Conservation (phyloP, 2,329 filamentous ascomycete species). For the Talaromyces albobiverticillius region DNA sequence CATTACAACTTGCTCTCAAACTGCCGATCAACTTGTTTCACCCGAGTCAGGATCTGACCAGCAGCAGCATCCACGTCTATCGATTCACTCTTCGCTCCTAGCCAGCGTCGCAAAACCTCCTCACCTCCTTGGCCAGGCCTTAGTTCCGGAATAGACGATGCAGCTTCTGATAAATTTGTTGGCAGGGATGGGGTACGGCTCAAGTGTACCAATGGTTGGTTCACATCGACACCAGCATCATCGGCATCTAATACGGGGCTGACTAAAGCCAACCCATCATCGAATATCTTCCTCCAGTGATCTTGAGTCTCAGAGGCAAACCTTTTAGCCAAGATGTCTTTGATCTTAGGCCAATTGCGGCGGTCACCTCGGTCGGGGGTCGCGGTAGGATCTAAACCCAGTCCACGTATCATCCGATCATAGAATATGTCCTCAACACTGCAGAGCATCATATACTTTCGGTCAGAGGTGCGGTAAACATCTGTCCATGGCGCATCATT, state of each 20-base stretch:
- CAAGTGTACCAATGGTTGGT: conserved; percentile 9
- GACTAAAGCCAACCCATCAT: conserved; percentile 5
- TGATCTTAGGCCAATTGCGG: conserved; percentile 11
- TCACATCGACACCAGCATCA: not conserved
- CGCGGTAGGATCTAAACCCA: not conserved
- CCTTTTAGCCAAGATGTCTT: not conserved
- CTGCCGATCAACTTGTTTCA: not conserved
- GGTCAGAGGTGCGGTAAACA: conserved; percentile 9
- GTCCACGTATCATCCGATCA: conserved; percentile 8
- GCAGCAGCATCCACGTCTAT: not conserved
- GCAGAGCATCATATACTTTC: conserved; percentile 13
- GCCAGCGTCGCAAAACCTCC: conserved; percentile 9
- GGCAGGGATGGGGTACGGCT: conserved; percentile 13
- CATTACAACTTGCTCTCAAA: not conserved
- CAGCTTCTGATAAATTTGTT: not conserved
- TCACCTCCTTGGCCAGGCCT: not conserved
- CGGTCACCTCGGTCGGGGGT: conserved; percentile 7
- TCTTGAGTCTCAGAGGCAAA: conserved; percentile 7
- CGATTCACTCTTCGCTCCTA: not conserved
- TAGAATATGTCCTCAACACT: conserved; percentile 12
- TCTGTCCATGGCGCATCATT: conserved; percentile 12
- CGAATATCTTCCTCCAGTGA: conserved; percentile 13
- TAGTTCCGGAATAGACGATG: conserved; percentile 1
- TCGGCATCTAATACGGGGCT: conserved; percentile 13
- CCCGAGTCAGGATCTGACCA: not conserved